Evolutionary conservation across 768 basidiomycete species (phyloP).

Genomic region (Lactarius sanguifluus): DNA sequence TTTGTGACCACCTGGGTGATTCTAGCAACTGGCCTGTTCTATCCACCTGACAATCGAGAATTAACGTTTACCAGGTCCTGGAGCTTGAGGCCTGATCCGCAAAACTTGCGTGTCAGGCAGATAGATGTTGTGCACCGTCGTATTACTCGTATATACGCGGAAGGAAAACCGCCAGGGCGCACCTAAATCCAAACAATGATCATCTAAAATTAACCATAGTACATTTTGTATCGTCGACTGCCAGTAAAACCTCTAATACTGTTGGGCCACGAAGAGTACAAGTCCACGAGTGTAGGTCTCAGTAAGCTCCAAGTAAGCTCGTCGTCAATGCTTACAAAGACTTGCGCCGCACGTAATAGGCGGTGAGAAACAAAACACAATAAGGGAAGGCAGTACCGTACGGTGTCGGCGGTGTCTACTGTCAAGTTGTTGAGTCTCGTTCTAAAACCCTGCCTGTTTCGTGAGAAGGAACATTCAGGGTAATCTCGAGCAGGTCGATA

Average conservation of each 20-base stretch:
- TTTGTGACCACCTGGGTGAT: no score
- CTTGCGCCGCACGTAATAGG: background rate
- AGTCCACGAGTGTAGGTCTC: background rate
- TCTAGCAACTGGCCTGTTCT: no score
- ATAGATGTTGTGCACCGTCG: background rate
- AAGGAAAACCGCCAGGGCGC: background rate
- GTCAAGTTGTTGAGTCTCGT: background rate
- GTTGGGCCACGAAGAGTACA: background rate
- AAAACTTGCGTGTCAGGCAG: background rate
- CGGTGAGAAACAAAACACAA: background rate
- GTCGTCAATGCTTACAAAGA: background rate
- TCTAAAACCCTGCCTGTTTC: slow-evolving; percentile 1
- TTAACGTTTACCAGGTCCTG: no score
- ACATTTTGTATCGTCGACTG: background rate
- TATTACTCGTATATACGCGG: no score
- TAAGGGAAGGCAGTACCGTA: no score
- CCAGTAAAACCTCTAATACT: background rate
- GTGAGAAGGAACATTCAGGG: background rate
- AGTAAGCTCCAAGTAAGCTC: background rate
- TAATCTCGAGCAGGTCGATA: slow-evolving; percentile 9
- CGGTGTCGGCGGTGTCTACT: background rate
- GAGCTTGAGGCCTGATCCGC: no score
- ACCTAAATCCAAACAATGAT: background rate
- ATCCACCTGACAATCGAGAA: no score
- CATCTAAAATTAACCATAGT: background rate